A percentile compares a stretch with the other conserved stretches of the same genome.
Evolutionary conservation across 768 basidiomycete species (phyloP).

Genomic region (Mycena vulgaris): DNA sequence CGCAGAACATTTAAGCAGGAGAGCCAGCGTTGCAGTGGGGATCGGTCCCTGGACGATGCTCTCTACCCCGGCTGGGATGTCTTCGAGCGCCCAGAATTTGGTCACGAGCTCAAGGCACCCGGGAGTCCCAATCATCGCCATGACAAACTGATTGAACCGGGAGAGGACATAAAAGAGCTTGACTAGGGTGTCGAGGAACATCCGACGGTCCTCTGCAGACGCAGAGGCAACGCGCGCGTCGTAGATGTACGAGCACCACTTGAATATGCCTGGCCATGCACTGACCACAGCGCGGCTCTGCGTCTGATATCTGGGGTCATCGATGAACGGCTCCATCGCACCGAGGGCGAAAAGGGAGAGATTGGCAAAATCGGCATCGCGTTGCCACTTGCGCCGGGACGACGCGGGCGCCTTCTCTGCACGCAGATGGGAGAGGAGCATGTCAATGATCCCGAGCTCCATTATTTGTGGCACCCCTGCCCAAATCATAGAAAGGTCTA

Average conservation of each 20-base stretch:
- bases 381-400: conserved; percentile 28
- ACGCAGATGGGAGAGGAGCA: conserved; percentile 50
- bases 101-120: conserved; percentile 53
- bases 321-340: conserved; percentile 42
- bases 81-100: conserved; percentile 50
- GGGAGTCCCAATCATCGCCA: conserved; percentile 47
- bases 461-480: conserved; percentile 27
- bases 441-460: conserved; percentile 44
- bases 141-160: conserved; percentile 44
- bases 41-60: conserved; percentile 44
- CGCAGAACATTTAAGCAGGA: conserved; percentile 39
- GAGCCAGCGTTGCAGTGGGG: conserved; percentile 48
- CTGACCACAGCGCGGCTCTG: conserved; percentile 38
- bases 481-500: conserved; percentile 24
- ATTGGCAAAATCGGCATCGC: conserved; percentile 47
- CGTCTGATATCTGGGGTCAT: conserved; percentile 38
- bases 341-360: conserved; percentile 49
- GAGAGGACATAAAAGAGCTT: conserved; percentile 47
- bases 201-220: conserved; percentile 33
- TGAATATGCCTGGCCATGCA: conserved; percentile 54
- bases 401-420: conserved; percentile 36
- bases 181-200: conserved; percentile 47
- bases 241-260: conserved; percentile 54
- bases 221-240: conserved; percentile 41
- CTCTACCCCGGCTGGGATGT: conserved; percentile 33